These are phyloP conservation scores for Amauroascus verrucosus DNA, from an alignment of 2,329 filamentous ascomycete species.

Conservation along the genomic window DNA sequence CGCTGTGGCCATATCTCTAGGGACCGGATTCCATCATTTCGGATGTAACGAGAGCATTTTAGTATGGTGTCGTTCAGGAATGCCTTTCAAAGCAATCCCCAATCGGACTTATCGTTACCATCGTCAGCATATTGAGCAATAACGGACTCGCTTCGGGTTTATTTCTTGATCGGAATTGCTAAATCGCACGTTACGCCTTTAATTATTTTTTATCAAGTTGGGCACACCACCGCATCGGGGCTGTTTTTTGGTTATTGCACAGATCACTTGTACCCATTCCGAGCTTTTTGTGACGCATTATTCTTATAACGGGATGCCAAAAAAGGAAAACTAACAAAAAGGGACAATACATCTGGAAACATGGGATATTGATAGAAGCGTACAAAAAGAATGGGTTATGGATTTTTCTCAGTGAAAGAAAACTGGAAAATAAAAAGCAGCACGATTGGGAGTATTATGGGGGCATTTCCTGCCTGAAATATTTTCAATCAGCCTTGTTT, in stretches of 20 bases:
- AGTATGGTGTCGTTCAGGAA: slow-evolving; percentile 11
- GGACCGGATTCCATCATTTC: background rate
- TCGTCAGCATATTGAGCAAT: slow-evolving; percentile 17
- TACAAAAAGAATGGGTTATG: slow-evolving; percentile 12
- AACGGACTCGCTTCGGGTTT: slow-evolving; percentile 12
- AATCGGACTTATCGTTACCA: slow-evolving; percentile 10
- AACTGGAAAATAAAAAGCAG: slow-evolving; percentile 12
- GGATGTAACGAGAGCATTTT: slow-evolving; percentile 11
- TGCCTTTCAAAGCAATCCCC: slow-evolving; percentile 7
- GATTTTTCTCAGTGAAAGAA: slow-evolving; percentile 5
- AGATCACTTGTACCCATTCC: slow-evolving; percentile 8
- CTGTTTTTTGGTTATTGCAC: slow-evolving; percentile 16
- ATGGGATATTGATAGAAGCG: slow-evolving; percentile 14
- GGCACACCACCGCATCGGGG: slow-evolving; percentile 6
- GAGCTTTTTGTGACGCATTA: slow-evolving; percentile 7
- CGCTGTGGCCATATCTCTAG: background rate
- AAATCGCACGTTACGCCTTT: slow-evolving; percentile 9
- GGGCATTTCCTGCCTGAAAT: slow-evolving; percentile 11
- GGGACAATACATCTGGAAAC: slow-evolving; percentile 11
- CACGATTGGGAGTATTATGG: slow-evolving; percentile 14
- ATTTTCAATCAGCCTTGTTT: slow-evolving; percentile 11
- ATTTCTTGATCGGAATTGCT: slow-evolving; percentile 9
- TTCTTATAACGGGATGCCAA: slow-evolving; percentile 8
- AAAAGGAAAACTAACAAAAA: slow-evolving; percentile 8
- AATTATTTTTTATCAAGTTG: slow-evolving; percentile 8